phyloP scores from a whole-genome alignment of 2,329 filamentous ascomycete species.

The Colletotrichum melonis region DNA sequence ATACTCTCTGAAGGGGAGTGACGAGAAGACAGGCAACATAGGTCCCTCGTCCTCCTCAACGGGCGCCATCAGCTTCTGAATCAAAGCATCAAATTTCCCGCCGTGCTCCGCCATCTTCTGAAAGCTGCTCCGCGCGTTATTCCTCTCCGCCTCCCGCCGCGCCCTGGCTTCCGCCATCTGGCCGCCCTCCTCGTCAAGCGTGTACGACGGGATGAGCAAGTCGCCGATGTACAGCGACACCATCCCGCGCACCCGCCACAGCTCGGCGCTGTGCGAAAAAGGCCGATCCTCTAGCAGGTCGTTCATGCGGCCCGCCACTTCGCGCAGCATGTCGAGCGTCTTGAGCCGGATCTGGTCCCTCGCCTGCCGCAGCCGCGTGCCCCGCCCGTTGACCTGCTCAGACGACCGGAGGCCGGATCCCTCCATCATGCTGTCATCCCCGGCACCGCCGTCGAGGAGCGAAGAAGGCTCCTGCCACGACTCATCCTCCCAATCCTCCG shows the following conservation, averaged over 20 bases:
- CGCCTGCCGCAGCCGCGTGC: slow-evolving; percentile 41
- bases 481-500: slow-evolving; percentile 46
- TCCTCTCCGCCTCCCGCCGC: slow-evolving; percentile 43
- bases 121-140: slow-evolving; percentile 51
- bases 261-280: slow-evolving; percentile 73
- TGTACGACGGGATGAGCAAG: slow-evolving; percentile 60
- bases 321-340: slow-evolving; percentile 69
- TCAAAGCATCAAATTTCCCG: slow-evolving; percentile 46
- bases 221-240: slow-evolving; percentile 81
- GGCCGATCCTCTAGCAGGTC: slow-evolving; percentile 75
- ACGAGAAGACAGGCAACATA: slow-evolving; percentile 46
- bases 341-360: slow-evolving; percentile 56
- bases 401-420: slow-evolving; percentile 36
- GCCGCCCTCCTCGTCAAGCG: slow-evolving; percentile 45
- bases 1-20: slow-evolving; percentile 42
- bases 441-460: slow-evolving; percentile 35
- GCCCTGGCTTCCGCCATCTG: slow-evolving; percentile 42
- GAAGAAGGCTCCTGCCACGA: slow-evolving; percentile 17
- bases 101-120: slow-evolving; percentile 47
- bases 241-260: slow-evolving; percentile 80
- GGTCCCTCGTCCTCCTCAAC: slow-evolving; percentile 41
- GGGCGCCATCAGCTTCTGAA: slow-evolving; percentile 44
- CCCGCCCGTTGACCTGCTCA: slow-evolving; percentile 34
- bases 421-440: slow-evolving; percentile 35
- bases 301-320: slow-evolving; percentile 78